Base-by-base conservation (phyloP, 192 early-diverging fungal genomes). In the Umbelopsis ramanniana region DNA sequence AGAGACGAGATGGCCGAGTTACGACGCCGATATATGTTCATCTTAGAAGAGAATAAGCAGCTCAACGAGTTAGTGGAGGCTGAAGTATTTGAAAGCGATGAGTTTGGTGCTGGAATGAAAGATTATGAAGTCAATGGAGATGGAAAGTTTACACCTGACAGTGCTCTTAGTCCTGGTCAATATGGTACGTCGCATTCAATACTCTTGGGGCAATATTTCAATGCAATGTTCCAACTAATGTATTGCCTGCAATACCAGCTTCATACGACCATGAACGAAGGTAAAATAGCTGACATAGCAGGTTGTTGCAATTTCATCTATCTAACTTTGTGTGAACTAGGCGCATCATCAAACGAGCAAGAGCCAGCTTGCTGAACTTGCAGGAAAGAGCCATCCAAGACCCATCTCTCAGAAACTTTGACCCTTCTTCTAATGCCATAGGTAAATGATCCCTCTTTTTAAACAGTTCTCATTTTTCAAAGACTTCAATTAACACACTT, bases 41-140 rank as follows among this genome's bases (percentile, higher is more conserved):
- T 72, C 22, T 46, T 72, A 29, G 52, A 72, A 24, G 71, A 72
- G n/a, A 72, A 55, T 12, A 72, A 72, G 71, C 52, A 72, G 35
- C 71, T 72, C 7, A 72, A 52, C 24, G 50, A 72, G 19, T 45
- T 70, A 54, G 69, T 70, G n/a, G 69, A 70, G 50, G 69, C 35
- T 35, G 69, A 70, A 50, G 48, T 70, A 4, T 70, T 70, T 22
- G 69, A 70, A 23, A 48, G 69, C 19, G 69, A 70, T 19, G 69
- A 70, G 35, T 70, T 70, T 24, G 69, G 69, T 17, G 53, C 53
- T 17, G 69, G 69, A 40, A 70, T 70, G 69, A 70, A 52, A 33
- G 69, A 54, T 14, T 46, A 37, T n/a, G 50, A 70, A 38, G 69
- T 54, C 11, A 54, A 54, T 38, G 69, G 69, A 6, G 23, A 22